Conservation (phyloP, 345 rosid genomes). For the Lenwebbia sp. region DNA sequence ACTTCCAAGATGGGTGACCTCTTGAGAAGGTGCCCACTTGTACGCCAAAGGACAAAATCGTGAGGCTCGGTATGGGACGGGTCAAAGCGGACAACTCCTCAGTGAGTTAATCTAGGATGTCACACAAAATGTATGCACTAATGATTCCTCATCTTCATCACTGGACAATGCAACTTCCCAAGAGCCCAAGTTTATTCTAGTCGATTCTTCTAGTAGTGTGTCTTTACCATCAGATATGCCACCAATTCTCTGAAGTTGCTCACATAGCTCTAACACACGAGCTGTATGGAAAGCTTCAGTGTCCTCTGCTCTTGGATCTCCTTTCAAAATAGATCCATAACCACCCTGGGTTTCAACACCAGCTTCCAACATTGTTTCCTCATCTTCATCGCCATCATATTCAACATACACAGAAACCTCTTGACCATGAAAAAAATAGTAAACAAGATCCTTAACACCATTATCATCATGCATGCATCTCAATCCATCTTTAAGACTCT, state of each 20-base stretch:
- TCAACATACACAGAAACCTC: not conserved
- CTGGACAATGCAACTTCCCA: not conserved
- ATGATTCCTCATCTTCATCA: not conserved
- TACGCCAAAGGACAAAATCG: no score
- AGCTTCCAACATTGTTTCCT: not conserved
- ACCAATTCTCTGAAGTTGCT: not conserved
- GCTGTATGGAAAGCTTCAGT: not conserved
- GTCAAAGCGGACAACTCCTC: no score
- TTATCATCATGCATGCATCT: no score
- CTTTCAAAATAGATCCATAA: not conserved
- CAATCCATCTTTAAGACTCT: not conserved
- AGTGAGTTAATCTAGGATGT: no score
- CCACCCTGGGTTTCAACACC: not conserved
- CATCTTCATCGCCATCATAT: accelerated
- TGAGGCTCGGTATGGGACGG: no score
- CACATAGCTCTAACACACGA: not conserved
- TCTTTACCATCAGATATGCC: not conserved
- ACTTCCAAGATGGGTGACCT: no score
- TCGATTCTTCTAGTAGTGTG: not conserved
- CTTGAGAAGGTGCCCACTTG: no score
- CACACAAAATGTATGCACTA: not conserved
- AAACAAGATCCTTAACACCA: not conserved
- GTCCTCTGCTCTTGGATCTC: not conserved
- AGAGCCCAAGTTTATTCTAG: not conserved
- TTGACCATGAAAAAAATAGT: no score